Percentiles rank a stretch among this genome's conserved stretches.
Evolutionary conservation across 177 flowering plant genomes (phyloP).

Genomic region (Telopea speciosissima): DNA sequence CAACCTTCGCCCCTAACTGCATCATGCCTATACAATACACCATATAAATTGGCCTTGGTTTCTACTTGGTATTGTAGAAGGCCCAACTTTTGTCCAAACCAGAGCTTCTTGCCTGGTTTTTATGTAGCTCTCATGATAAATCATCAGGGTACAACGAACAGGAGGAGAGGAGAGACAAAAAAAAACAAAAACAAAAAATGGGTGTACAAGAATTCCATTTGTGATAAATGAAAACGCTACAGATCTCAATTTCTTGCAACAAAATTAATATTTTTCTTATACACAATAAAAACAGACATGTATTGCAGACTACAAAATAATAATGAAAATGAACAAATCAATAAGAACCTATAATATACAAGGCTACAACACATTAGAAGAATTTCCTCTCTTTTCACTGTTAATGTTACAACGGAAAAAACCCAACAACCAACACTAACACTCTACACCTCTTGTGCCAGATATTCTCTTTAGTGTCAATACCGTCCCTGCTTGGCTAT

Average conservation of each 20-base stretch:
- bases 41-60: too few species aligned
- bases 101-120: too few species aligned
- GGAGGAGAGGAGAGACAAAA: too few species aligned
- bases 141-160: too few species aligned
- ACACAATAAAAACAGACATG: constrained; percentile 10
- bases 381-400: not conserved
- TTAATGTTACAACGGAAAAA: not conserved
- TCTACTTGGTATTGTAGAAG: too few species aligned
- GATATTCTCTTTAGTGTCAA: not conserved
- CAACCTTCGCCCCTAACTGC: too few species aligned
- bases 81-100: too few species aligned
- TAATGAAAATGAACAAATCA: constrained; percentile 2
- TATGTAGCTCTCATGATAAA: too few species aligned
- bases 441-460: not conserved
- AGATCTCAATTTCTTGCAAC: constrained; percentile 11
- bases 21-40: too few species aligned
- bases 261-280: constrained; percentile 17
- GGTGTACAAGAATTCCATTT: constrained; percentile 12
- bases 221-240: constrained; percentile 16
- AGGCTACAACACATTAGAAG: constrained; percentile 11
- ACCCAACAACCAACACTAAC: not conserved
- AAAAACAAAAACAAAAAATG: too few species aligned
- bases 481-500: not conserved
- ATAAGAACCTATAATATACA: constrained; percentile 10
- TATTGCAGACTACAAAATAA: constrained; percentile 7